These are phyloP conservation scores for Huntiella bhutanensis DNA, from an alignment of 2,329 filamentous ascomycete species.

Conservation along the genomic window DNA sequence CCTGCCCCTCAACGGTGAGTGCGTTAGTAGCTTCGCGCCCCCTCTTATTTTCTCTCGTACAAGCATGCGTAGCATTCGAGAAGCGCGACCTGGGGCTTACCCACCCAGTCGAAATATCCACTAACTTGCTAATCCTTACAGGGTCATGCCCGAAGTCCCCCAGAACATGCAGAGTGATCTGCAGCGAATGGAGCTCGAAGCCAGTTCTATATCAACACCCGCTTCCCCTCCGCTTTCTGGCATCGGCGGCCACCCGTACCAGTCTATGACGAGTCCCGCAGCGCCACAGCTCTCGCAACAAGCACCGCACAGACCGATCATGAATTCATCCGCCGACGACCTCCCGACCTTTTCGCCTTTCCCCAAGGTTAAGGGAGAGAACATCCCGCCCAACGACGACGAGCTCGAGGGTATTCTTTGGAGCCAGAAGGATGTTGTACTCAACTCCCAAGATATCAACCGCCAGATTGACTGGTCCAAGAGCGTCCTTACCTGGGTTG, in stretches of 20 bases:
- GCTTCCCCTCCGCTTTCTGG: slow-evolving; percentile 17
- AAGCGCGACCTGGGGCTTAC: not conserved
- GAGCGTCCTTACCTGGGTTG: slow-evolving; percentile 75
- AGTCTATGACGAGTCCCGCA: slow-evolving; percentile 20
- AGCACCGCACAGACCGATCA: slow-evolving; percentile 4
- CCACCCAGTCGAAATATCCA: slow-evolving; percentile 3
- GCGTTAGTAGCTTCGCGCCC: slow-evolving; percentile 4
- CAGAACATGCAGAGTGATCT: slow-evolving; percentile 93
- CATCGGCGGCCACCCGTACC: slow-evolving; percentile 18
- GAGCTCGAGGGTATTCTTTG: slow-evolving; percentile 84
- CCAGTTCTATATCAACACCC: slow-evolving; percentile 26
- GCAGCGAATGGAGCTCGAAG: slow-evolving; percentile 74
- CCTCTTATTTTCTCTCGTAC: slow-evolving; percentile 3
- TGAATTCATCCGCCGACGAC: slow-evolving; percentile 17
- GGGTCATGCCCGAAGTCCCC: slow-evolving; percentile 86
- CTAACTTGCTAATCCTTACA: slow-evolving; percentile 20
- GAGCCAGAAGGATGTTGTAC: slow-evolving; percentile 61
- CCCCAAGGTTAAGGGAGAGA: slow-evolving; percentile 66
- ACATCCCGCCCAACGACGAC: slow-evolving; percentile 83
- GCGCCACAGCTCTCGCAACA: slow-evolving; percentile 8
- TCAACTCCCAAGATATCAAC: slow-evolving; percentile 85
- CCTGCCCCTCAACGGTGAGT: slow-evolving; percentile 36
- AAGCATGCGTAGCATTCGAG: not conserved
- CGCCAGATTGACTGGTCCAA: slow-evolving; percentile 96
- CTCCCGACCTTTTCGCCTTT: slow-evolving; percentile 79